Evolutionary conservation across 805 yeast species (phyloP).

Genomic region (Yarrowia alimentaria): DNA sequence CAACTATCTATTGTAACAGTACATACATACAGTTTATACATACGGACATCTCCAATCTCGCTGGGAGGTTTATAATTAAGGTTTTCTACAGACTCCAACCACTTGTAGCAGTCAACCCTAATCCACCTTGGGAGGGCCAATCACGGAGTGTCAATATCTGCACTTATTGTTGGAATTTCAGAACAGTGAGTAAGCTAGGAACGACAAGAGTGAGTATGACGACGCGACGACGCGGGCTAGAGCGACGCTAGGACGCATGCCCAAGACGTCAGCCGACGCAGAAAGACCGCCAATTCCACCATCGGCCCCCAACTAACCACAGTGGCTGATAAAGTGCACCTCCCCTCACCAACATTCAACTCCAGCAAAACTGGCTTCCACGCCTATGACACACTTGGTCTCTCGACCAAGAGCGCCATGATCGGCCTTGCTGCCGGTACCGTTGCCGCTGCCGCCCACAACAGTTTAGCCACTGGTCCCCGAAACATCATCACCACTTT

Average conservation of each 20-base stretch:
- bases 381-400: constrained; percentile 17
- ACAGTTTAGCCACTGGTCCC: constrained; percentile 16
- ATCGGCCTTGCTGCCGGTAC: constrained; percentile 14
- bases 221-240: background rate
- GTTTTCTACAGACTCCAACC: background rate
- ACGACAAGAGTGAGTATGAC: constrained; percentile 23
- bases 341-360: constrained; percentile 25
- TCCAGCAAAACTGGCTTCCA: constrained; percentile 24
- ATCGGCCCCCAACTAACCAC: constrained; percentile 10
- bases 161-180: constrained; percentile 19
- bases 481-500: constrained; percentile 25
- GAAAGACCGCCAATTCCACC: too few relatives aligned
- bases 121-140: constrained; percentile 21
- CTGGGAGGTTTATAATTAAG: background rate
- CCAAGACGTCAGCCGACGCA: too few relatives aligned
- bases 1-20: too few relatives aligned
- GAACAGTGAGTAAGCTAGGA: constrained; percentile 21
- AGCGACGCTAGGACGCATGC: too few relatives aligned
- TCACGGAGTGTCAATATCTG: constrained; percentile 18
- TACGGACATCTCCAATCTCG: too few relatives aligned
- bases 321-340: constrained; percentile 24
- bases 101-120: constrained; percentile 2
- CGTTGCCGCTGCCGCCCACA: constrained; percentile 17
- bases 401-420: constrained; percentile 20
- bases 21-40: too few relatives aligned